phyloP scores from a whole-genome alignment of 495 filamentous ascomycete genomes.

The Parathielavia hyrcaniae region DNA sequence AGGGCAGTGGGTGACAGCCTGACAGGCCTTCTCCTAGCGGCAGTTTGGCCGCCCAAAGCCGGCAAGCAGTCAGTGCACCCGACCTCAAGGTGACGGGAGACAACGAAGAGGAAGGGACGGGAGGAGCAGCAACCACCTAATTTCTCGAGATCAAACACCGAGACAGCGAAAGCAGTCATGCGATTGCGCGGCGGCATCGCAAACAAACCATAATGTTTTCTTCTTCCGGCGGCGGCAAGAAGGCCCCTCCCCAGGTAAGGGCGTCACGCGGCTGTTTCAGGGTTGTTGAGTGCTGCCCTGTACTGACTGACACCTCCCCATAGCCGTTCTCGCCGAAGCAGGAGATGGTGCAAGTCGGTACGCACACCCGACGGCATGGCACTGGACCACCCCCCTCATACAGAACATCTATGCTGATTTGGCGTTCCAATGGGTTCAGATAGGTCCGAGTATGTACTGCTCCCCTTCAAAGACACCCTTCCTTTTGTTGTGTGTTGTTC shows the following conservation, averaged over 20 bases:
- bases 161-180: conserved; percentile 17
- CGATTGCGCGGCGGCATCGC: conserved; percentile 20
- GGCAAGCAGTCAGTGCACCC: conserved; percentile 16
- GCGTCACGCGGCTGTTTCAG: conserved; percentile 6
- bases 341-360: conserved; percentile 99
- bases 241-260: conserved; percentile 67
- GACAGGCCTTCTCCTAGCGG: not conserved
- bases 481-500: not conserved
- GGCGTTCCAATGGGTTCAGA: conserved; percentile 36
- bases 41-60: conserved; percentile 14
- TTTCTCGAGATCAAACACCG: not conserved
- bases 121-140: not conserved
- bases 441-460: conserved; percentile 53
- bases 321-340: conserved; percentile 38
- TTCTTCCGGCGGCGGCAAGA: conserved; percentile 56
- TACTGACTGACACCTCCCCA: conserved; percentile 30
- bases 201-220: conserved; percentile 46
- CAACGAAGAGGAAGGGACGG: not conserved
- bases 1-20: not conserved
- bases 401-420: conserved; percentile 29
- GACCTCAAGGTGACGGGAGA: conserved; percentile 12
- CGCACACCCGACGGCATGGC: conserved; percentile 20
- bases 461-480: not conserved
- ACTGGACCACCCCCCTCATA: not conserved
- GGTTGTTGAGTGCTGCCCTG: conserved; percentile 2